Evolutionary conservation across 75 land plant genomes (phyloP), one percentile per base, ranked within the genome.

Genomic region (Selaginella moellendorffii): DNA sequence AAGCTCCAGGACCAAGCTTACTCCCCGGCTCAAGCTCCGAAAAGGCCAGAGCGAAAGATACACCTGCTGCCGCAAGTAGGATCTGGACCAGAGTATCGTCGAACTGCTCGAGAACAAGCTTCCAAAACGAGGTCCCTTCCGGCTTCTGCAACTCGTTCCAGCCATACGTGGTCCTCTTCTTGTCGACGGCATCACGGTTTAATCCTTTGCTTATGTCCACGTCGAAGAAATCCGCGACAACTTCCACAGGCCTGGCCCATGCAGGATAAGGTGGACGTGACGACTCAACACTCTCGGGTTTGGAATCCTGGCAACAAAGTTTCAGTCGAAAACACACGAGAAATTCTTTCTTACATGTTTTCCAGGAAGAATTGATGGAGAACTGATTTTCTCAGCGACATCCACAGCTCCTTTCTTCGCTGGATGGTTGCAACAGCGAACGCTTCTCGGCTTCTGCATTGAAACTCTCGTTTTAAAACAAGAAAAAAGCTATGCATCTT

Each of bases 51-150:
- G 77, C 77, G 60, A 88, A 88, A 0, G 95, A 88, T 23, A 88
- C 73, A 1, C 79, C 82, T 8, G 95, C 95, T 14, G 88, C 95
- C 0, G 62, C 81, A 21, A 88, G 83, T 2, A 88, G 76, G 29
- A 88, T 84, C 58, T 86, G 74, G 24, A 88, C 95, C 28, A 88
- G 72, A 9, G 95, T 82, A 60, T 88, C 95, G 29, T 88, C 79
- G 58, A 88, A 88, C 74, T 88, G 95, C 29, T 82, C 95, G 1
- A 78, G 65, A 30, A 88, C 62, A 31, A 88, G 73, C 0, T 69
- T 62, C 79, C 79, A 80, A 1, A 84, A 75, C 1, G 88, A 77
- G 30, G 71, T 79, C 21, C 79, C 77, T 30, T 82, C 72, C 66
- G 79, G 80, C 70, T 79, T 79, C 54, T 78, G 83, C 26, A 88